Percentiles rank a stretch among this genome's conserved stretches.
Evolutionary conservation across 139 green algal genomes (phyloP).

Genomic region (Mychonastes homosphaera): DNA sequence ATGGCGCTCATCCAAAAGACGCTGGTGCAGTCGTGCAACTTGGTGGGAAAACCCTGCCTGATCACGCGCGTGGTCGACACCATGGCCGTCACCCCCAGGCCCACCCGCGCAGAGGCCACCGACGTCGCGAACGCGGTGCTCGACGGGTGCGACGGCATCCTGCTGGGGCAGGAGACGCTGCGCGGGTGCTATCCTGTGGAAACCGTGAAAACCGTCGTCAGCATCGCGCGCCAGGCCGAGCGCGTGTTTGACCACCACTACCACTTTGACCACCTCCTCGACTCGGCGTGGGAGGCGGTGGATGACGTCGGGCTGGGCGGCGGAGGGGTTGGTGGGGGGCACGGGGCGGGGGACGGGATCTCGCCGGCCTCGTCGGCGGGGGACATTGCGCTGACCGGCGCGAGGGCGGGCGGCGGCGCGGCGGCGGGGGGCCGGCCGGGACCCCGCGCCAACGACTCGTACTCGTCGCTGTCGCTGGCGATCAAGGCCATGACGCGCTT

Average conservation of each 20-base stretch:
- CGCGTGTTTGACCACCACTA: constrained; percentile 48
- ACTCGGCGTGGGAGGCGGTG: constrained; percentile 16
- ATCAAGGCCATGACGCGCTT: constrained; percentile 30
- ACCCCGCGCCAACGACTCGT: constrained; percentile 7
- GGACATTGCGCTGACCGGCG: too few relatives aligned
- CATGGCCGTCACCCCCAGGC: constrained; percentile 70
- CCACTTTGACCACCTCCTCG: constrained; percentile 31
- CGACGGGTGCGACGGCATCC: constrained; percentile 80
- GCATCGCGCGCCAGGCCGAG: not conserved
- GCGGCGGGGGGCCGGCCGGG: not conserved
- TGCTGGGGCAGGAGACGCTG: constrained; percentile 65
- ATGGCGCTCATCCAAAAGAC: constrained; percentile 74
- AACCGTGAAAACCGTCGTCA: constrained; percentile 56
- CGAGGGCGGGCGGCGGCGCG: not conserved
- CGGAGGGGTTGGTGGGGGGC: too few relatives aligned
- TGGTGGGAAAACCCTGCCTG: constrained; percentile 72
- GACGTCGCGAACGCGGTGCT: constrained; percentile 83
- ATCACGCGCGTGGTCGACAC: constrained; percentile 84
- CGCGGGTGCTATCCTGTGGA: constrained; percentile 61
- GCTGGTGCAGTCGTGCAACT: constrained; percentile 46
- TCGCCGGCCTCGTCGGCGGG: too few relatives aligned
- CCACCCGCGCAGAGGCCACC: constrained; percentile 83
- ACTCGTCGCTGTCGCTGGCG: constrained; percentile 13
- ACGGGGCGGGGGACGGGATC: too few relatives aligned
- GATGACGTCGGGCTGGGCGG: too few relatives aligned